Evolutionary conservation across 495 filamentous ascomycete species (phyloP).

Genomic region (Penicillium samsonianum): DNA sequence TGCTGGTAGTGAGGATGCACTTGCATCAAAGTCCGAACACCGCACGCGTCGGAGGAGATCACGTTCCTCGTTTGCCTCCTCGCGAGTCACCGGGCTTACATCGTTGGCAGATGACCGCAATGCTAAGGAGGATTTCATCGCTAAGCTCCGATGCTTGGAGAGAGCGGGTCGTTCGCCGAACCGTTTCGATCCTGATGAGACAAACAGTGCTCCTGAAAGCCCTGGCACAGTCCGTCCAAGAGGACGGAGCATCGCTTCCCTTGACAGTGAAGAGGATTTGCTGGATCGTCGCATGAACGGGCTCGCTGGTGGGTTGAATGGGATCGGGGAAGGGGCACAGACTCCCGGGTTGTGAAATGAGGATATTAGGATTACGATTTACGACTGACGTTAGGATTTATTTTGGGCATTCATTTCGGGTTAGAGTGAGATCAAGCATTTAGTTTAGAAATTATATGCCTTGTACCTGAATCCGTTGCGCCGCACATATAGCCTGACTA

Average conservation of each 20-base stretch:
- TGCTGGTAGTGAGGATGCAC: slow-evolving; percentile 9
- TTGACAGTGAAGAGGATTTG: slow-evolving; percentile 83
- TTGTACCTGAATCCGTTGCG: background rate
- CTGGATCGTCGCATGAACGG: slow-evolving; percentile 83
- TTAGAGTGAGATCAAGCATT: background rate
- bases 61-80: slow-evolving; percentile 22
- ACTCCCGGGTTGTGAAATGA: slow-evolving; percentile 33
- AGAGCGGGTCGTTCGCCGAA: slow-evolving; percentile 15
- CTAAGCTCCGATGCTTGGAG: slow-evolving; percentile 27
- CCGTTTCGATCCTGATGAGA: slow-evolving; percentile 19
- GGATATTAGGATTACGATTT: slow-evolving; percentile 14
- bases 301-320: slow-evolving; percentile 76
- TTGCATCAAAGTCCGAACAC: slow-evolving; percentile 4
- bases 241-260: slow-evolving; percentile 64
- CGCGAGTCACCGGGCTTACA: slow-evolving; percentile 17
- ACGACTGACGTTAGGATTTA: background rate
- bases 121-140: slow-evolving; percentile 26
- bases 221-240: slow-evolving; percentile 29
- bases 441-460: background rate
- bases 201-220: slow-evolving; percentile 30
- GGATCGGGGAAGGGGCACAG: slow-evolving; percentile 50
- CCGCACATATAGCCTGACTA: no score
- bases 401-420: no score
- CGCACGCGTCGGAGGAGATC: slow-evolving; percentile 19
- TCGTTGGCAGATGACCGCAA: slow-evolving; percentile 11